phyloP scores from a whole-genome alignment of 805 yeast genomes.

The Tanozyma kutaoensis region DNA sequence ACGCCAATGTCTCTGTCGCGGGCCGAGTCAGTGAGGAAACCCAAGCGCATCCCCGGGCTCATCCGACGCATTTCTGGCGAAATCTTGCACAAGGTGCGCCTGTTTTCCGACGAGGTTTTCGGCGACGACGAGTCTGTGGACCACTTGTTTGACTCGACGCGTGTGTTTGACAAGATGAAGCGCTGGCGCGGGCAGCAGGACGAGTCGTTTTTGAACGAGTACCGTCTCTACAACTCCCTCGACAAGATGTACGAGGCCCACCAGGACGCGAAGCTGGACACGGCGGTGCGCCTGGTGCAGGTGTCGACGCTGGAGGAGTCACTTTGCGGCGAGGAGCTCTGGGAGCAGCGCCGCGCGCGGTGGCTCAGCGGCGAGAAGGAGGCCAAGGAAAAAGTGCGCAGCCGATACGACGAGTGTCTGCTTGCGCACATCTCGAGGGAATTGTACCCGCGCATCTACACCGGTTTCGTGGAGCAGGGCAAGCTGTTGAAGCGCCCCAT shows the following conservation, averaged over 20 bases:
- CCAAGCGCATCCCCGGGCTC: too few species aligned
- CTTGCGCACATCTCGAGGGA: slow-evolving; percentile 30
- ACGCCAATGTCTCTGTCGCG: too few species aligned
- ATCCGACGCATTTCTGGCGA: too few species aligned
- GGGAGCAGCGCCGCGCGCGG: slow-evolving; percentile 54
- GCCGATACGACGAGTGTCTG: slow-evolving; percentile 6
- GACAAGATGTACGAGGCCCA: slow-evolving; percentile 16
- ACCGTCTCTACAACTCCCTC: slow-evolving; percentile 15
- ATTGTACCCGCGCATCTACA: slow-evolving; percentile 50
- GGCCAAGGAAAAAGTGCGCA: slow-evolving; percentile 4
- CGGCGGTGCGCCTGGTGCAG: slow-evolving; percentile 4
- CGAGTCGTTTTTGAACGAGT: slow-evolving; percentile 9
- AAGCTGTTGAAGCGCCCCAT: slow-evolving; percentile 47
- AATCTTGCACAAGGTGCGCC: too few species aligned
- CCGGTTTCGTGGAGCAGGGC: slow-evolving; percentile 55
- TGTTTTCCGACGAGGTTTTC: slow-evolving; percentile 36
- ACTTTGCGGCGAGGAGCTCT: slow-evolving; percentile 53
- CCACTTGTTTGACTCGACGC: slow-evolving; percentile 33
- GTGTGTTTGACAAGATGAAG: slow-evolving; percentile 11
- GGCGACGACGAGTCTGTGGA: slow-evolving; percentile 35
- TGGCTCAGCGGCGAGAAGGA: slow-evolving; percentile 39
- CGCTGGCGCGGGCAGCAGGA: too few species aligned
- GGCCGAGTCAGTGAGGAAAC: too few species aligned
- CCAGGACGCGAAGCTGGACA: slow-evolving; percentile 3
- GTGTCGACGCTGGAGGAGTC: slow-evolving; percentile 12